A percentile compares a stretch with the other conserved stretches of the same genome.
phyloP scores from a whole-genome alignment of 257 asterid genomes.

The Lycium ferocissimum region DNA sequence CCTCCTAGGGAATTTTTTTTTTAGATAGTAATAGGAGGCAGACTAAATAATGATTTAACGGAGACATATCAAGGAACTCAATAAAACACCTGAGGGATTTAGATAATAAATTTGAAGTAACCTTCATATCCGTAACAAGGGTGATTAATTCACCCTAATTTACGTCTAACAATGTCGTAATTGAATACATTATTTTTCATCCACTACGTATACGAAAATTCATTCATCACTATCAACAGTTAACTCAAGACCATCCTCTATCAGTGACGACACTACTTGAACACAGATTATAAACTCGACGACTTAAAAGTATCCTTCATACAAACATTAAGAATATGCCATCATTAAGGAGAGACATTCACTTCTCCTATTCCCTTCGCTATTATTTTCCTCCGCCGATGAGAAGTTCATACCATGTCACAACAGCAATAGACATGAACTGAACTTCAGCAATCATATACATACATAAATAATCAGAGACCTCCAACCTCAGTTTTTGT shows the following conservation, averaged over 20 bases:
- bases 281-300: neutral
- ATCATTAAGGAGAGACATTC: neutral
- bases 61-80: neutral
- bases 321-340: neutral
- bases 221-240: neutral
- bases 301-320: neutral
- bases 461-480: neutral
- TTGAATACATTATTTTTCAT: neutral
- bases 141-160: no score
- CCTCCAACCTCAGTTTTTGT: slow-evolving; percentile 70
- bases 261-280: neutral
- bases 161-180: no score
- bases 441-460: slow-evolving; percentile 22
- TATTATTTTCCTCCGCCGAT: slow-evolving; percentile 14
- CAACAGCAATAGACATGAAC: neutral
- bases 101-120: neutral
- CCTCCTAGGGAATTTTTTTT: no score
- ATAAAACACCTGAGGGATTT: neutral
- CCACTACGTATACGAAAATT: neutral
- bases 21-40: neutral
- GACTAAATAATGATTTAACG: neutral
- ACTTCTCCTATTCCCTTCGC: neutral
- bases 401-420: neutral
- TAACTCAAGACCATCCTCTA: neutral
- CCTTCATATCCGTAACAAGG: neutral